Evolutionary conservation across 208 protist genomes (phyloP).

Genomic region (Acanthamoeba triangularis): DNA sequence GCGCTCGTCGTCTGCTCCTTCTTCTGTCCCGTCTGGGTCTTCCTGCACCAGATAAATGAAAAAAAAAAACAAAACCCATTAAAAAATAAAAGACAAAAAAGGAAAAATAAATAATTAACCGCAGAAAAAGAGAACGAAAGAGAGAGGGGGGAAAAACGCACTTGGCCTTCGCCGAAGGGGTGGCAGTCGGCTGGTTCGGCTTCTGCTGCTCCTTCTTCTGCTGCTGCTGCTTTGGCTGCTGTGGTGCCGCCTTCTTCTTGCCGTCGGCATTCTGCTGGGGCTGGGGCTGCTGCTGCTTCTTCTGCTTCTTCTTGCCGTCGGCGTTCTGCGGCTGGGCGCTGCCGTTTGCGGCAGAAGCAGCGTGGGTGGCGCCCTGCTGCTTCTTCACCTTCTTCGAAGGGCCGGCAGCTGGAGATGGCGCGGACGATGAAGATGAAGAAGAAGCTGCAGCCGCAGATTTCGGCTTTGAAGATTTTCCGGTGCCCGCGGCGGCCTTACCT

Average conservation of each 20-base stretch:
- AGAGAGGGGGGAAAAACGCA: not conserved
- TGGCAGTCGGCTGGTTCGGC: not conserved
- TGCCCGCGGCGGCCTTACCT: not conserved
- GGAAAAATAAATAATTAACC: no score
- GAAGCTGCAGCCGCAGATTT: not conserved
- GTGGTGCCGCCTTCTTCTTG: not conserved
- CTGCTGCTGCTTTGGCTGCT: not conserved
- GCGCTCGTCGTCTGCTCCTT: not conserved
- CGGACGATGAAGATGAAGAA: not conserved
- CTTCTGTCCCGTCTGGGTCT: not conserved
- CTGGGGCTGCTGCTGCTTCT: not conserved
- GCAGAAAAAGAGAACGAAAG: not conserved
- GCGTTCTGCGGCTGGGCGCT: not conserved
- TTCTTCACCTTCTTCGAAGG: not conserved
- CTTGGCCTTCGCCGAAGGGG: not conserved
- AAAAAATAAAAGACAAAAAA: not conserved
- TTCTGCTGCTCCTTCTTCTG: not conserved
- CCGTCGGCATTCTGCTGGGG: not conserved
- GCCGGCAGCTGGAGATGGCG: no score
- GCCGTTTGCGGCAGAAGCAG: not conserved
- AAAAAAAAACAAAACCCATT: not conserved
- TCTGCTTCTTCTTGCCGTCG: not conserved
- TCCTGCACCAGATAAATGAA: not conserved
- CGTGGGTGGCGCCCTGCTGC: not conserved
- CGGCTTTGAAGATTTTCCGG: not conserved